Evolutionary conservation across 441 rosid genomes (phyloP).

Genomic region (Kokia cookei): DNA sequence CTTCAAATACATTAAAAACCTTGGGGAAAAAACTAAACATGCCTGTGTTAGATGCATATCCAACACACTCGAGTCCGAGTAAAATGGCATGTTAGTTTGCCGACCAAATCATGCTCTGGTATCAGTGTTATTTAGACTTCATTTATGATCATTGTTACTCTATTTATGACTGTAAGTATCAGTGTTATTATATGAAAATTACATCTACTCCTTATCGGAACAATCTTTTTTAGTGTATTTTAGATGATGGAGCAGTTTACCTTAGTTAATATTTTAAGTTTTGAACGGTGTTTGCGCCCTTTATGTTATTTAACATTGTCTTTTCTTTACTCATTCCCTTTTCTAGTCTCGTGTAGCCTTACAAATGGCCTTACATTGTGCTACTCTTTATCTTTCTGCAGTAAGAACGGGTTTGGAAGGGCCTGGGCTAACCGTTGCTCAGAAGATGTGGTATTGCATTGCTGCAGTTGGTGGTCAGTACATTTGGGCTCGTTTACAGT

Average conservation of each 20-base stretch:
- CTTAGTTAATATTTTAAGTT: background rate
- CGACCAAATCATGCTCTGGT: background rate
- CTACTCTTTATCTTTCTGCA: slow-evolving; percentile 26
- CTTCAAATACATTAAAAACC: background rate
- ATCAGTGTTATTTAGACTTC: no score
- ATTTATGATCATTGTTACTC: background rate
- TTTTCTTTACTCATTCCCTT: background rate
- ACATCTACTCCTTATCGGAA: background rate
- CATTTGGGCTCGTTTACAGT: slow-evolving; percentile 82
- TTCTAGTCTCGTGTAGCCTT: slow-evolving; percentile 1
- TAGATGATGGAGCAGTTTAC: background rate
- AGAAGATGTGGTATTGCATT: slow-evolving; percentile 87
- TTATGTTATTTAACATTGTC: background rate
- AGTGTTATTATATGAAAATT: background rate
- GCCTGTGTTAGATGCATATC: background rate
- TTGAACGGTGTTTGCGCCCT: background rate
- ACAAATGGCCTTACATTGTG: background rate
- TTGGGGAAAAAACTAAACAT: background rate
- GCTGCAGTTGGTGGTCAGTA: slow-evolving; percentile 96
- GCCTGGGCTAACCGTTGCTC: slow-evolving; percentile 77
- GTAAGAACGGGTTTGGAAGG: slow-evolving; percentile 97
- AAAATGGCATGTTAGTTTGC: background rate
- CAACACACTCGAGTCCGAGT: background rate
- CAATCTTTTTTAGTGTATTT: background rate
- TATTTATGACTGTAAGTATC: background rate